Evolutionary conservation across 2,329 filamentous ascomycete genomes (phyloP).

Genomic region (Alternaria arborescens): DNA sequence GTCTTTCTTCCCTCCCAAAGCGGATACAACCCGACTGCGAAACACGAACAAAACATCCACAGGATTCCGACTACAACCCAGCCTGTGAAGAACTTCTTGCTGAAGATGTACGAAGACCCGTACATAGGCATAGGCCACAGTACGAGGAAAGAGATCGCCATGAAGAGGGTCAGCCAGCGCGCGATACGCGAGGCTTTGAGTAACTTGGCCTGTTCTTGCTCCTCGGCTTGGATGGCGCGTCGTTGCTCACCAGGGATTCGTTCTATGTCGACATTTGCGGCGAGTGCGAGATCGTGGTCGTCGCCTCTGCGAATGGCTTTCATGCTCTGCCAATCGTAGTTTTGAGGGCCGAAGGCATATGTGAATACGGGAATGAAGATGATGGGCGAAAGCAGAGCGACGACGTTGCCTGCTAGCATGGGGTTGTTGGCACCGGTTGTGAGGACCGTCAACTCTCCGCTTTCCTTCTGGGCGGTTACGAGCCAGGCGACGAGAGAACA

Average conservation of each 20-base stretch:
- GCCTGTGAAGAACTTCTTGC: constrained; percentile 81
- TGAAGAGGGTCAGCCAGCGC: constrained; percentile 65
- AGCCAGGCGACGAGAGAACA: constrained; percentile 79
- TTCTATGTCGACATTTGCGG: constrained; percentile 72
- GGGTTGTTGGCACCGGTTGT: constrained; percentile 82
- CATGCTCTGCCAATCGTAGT: constrained; percentile 91
- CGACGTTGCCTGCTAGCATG: constrained; percentile 88
- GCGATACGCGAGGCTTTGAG: constrained; percentile 60
- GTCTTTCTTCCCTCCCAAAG: constrained; percentile 79
- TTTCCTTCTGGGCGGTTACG: constrained; percentile 75
- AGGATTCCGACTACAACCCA: constrained; percentile 75
- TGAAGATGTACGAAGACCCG: constrained; percentile 81
- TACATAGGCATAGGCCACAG: constrained; percentile 96
- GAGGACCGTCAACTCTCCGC: constrained; percentile 72
- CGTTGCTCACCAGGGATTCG: constrained; percentile 63
- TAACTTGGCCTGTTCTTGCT: constrained; percentile 54
- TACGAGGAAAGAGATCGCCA: constrained; percentile 76
- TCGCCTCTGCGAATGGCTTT: constrained; percentile 78
- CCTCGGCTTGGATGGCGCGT: constrained; percentile 50
- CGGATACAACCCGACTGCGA: constrained; percentile 82
- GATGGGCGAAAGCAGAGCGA: constrained; percentile 78
- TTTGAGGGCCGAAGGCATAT: constrained; percentile 71
- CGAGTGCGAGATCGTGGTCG: constrained; percentile 74
- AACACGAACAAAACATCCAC: constrained; percentile 78
- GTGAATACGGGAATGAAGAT: constrained; percentile 81